Base-by-base conservation (phyloP, 2,329 filamentous ascomycete species). In the Colletotrichum magnum region DNA sequence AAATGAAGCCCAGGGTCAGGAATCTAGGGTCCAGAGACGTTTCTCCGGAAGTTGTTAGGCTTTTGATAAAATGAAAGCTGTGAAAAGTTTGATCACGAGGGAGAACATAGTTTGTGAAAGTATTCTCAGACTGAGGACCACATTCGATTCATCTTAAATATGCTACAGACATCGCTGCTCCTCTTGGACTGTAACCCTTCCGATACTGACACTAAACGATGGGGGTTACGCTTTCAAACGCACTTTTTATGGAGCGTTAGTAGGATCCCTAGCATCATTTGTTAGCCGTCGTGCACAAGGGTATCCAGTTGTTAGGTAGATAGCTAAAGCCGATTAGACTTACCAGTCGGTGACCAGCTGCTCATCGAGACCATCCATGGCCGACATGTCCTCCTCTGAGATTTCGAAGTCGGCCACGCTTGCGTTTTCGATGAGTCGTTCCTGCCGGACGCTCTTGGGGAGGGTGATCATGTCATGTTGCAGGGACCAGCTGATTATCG, bases 381-480 rank as follows among this genome's bases (percentile, higher is more conserved):
- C 79, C 73, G 84, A 77, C 85, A 94, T 86, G 75, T 94, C 91
- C n/a, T 78, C 83, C n/a, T 84, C 82, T 0, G 85, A 84, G 59
- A 94, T 90, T 62, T 86, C 83, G 71, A 93, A 90, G 0, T 82
- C 81, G 2, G 84, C 86, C 13, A 94, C 83, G 45, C 88, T 79
- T 3, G 85, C 88, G 76, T 94, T 95, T 76, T 90, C 87, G 5
- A 87, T 73, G 64, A 94, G 90, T 28, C 92, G 85, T 57, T 88
- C 85, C 75, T 84, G 83, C 68, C 83, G 87, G 24, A 87, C 84
- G 76, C 91, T 94, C 85, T 96, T 95, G 5, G 93, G 93, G 71
- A 95, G 81, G 5, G 91, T 89, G 52, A 94, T 88, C 74, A 90
- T 91, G 43, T 88, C 89, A 76, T 94, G 88, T 78, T 96, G 93